Evolutionary conservation across 768 basidiomycete species (phyloP).

Genomic region (Cystofilobasidium macerans): DNA sequence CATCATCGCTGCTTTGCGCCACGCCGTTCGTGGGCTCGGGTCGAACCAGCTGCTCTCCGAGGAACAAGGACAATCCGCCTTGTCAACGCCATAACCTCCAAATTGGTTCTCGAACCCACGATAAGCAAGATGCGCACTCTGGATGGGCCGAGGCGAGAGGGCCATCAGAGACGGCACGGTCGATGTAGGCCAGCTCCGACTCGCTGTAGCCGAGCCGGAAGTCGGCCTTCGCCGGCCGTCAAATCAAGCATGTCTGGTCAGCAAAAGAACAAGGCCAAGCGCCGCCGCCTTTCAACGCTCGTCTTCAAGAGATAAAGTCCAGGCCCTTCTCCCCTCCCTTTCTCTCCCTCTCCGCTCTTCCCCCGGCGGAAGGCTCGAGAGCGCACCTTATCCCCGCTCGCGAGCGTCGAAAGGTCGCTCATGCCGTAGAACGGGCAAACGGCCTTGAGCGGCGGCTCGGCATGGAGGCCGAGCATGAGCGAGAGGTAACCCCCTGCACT

Average conservation of each 20-base stretch:
- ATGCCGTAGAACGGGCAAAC: too few relatives aligned
- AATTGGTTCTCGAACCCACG: neutral
- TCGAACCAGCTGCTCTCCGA: neutral
- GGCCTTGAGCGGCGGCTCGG: neutral
- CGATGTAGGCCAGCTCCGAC: conserved; percentile 2
- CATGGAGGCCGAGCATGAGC: conserved; percentile 5
- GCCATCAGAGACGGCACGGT: neutral
- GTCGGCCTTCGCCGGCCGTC: too few relatives aligned
- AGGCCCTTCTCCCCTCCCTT: too few relatives aligned
- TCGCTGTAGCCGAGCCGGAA: neutral
- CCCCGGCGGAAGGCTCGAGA: too few relatives aligned
- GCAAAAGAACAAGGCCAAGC: too few relatives aligned
- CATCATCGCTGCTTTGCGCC: neutral
- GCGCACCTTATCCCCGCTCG: neutral
- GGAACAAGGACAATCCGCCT: neutral
- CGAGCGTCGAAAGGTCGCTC: too few relatives aligned
- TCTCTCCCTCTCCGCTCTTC: too few relatives aligned
- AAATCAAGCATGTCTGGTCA: too few relatives aligned
- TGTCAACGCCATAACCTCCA: too few relatives aligned
- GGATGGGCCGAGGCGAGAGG: neutral
- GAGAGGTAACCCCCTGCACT: conserved; percentile 17
- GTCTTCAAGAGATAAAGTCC: too few relatives aligned
- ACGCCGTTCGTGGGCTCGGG: neutral
- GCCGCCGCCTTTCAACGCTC: too few relatives aligned
- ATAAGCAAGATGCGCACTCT: neutral